phyloP scores from a whole-genome alignment of 768 basidiomycete species.

The Candolleomyces aberdarensis region DNA sequence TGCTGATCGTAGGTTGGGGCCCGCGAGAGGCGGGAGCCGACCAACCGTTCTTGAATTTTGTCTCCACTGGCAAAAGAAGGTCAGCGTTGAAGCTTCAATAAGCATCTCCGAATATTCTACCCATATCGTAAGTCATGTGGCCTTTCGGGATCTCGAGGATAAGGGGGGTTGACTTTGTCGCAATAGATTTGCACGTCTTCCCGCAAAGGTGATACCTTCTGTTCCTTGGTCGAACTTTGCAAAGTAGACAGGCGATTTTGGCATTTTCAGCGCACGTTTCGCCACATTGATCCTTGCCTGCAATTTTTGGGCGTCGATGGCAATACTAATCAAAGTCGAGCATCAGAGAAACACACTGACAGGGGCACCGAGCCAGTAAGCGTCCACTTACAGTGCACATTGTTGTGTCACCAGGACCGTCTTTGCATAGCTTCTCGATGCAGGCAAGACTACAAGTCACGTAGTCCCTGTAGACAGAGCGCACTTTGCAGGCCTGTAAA shows the following conservation, averaged over 20 bases:
- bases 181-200: conserved; percentile 16
- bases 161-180: conserved; percentile 17
- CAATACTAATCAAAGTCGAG: conserved; percentile 20
- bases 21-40: too few species aligned
- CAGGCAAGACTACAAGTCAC: conserved; percentile 25
- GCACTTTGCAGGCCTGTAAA: conserved; percentile 4
- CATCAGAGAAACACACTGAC: background rate
- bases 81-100: too few species aligned
- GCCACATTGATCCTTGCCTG: conserved; percentile 23
- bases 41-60: too few species aligned
- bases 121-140: too few species aligned
- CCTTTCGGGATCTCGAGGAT: conserved; percentile 12
- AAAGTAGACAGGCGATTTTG: conserved; percentile 23
- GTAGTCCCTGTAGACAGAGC: conserved; percentile 12
- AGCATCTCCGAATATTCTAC: too few species aligned
- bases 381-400: conserved; percentile 21
- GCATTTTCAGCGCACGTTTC: conserved; percentile 20
- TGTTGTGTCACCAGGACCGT: conserved; percentile 15
- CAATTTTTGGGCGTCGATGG: conserved; percentile 21
- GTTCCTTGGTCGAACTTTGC: conserved; percentile 23
- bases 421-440: conserved; percentile 19
- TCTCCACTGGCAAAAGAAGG: too few species aligned
- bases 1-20: conserved; percentile 5
- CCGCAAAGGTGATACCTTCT: conserved; percentile 24
- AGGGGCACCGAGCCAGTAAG: background rate